phyloP scores from a whole-genome alignment of 805 yeast species.

The Sugiyamaella floridensis region DNA sequence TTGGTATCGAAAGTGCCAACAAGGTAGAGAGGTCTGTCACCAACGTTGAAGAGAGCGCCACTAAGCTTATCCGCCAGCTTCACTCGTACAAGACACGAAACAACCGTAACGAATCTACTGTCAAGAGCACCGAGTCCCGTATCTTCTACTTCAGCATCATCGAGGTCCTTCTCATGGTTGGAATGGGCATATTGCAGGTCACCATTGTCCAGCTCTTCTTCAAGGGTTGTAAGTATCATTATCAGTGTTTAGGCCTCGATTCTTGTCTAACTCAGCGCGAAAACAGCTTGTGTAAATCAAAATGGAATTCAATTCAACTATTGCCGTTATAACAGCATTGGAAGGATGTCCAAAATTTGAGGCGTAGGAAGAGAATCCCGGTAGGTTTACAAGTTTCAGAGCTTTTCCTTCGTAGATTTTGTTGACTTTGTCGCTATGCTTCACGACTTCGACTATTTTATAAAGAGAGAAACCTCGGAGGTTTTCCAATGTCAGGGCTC shows the following conservation, averaged over 20 bases:
- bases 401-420: no score
- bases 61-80: conserved; percentile 34
- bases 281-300: conserved; percentile 27
- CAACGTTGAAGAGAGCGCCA: conserved; percentile 24
- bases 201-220: conserved; percentile 78
- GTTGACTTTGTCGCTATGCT: no score
- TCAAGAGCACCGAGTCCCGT: conserved; percentile 68
- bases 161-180: conserved; percentile 67
- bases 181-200: conserved; percentile 71
- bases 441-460: no score
- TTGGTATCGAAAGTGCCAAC: conserved; percentile 25
- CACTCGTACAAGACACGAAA: conserved; percentile 87
- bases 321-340: no score
- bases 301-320: no score
- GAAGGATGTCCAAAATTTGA: no score
- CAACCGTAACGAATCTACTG: conserved; percentile 85
- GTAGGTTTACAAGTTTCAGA: no score
- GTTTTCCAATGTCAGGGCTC: no score
- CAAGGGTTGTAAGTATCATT: conserved; percentile 30
- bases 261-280: conserved; percentile 16
- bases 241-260: background rate
- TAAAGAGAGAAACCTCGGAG: no score
- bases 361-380: no score
- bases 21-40: conserved; percentile 27
- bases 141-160: conserved; percentile 68